Conservation (phyloP, 805 yeast species). For the Isabelozyma rhagii region DNA sequence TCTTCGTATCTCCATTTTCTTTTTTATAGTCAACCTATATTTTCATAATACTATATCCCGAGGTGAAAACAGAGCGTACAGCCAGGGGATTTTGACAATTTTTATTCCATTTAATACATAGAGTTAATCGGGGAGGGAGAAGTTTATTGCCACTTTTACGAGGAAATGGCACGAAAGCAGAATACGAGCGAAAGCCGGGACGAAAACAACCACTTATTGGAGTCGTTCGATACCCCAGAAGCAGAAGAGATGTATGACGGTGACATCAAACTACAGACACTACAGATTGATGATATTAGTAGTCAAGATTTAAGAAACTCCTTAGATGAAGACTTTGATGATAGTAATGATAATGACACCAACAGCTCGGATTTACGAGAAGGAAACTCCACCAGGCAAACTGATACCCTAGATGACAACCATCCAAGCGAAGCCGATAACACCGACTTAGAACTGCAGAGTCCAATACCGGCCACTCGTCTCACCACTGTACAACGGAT, state of each 20-base stretch:
- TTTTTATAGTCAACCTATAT: no score
- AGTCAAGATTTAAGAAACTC: not conserved
- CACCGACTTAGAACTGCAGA: slow-evolving; percentile 25
- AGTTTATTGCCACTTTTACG: not conserved
- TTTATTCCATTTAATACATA: not conserved
- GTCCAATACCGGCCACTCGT: slow-evolving; percentile 1
- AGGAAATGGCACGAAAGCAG: not conserved
- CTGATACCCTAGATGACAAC: not conserved
- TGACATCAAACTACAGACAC: not conserved
- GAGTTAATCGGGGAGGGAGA: not conserved
- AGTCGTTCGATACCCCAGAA: slow-evolving; percentile 8
- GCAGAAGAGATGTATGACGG: not conserved
- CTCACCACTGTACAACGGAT: slow-evolving; percentile 29
- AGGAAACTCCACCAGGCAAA: slow-evolving; percentile 12
- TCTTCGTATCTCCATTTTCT: not conserved
- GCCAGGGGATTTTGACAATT: not conserved
- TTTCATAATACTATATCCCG: no score
- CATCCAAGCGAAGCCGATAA: slow-evolving; percentile 9
- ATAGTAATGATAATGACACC: slow-evolving; percentile 12
- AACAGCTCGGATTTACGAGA: slow-evolving; percentile 6
- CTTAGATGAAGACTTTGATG: slow-evolving; percentile 9
- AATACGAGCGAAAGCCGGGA: not conserved
- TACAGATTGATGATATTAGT: not conserved
- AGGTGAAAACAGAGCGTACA: no score
- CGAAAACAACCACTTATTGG: slow-evolving; percentile 3